Evolutionary conservation across 805 yeast genomes (phyloP).

Genomic region (Jamesozyma gamospora): DNA sequence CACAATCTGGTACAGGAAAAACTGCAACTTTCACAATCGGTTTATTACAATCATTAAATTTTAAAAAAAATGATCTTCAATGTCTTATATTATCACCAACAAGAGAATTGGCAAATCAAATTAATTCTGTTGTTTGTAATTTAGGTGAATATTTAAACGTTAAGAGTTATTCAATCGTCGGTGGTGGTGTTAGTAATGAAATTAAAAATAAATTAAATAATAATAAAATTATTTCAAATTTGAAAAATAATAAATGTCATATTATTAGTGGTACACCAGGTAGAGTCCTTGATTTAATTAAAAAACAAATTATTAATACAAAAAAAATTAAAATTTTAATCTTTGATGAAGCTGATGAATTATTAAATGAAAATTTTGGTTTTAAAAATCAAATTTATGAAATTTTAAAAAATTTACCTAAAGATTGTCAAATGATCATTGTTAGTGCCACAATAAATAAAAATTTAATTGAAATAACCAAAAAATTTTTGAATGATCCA

Average conservation of each 20-base stretch:
- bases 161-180: conserved; percentile 84
- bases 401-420: conserved; percentile 80
- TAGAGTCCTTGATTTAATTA: conserved; percentile 83
- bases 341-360: conserved; percentile 95
- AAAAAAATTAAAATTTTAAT: conserved; percentile 78
- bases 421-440: conserved; percentile 85
- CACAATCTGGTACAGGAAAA: conserved; percentile 98
- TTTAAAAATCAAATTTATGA: conserved; percentile 94
- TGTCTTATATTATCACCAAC: conserved; percentile 92
- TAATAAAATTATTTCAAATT: conserved; percentile 66
- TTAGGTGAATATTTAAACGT: conserved; percentile 84
- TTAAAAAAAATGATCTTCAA: conserved; percentile 64
- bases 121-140: conserved; percentile 76
- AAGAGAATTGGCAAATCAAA: conserved; percentile 90
- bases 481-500: conserved; percentile 90
- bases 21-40: conserved; percentile 98
- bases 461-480: conserved; percentile 84
- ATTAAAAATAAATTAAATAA: conserved; percentile 40
- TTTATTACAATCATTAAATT: conserved; percentile 77
- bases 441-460: conserved; percentile 91
- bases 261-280: conserved; percentile 98
- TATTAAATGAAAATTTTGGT: conserved; percentile 75
- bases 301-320: conserved; percentile 65
- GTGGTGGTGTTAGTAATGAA: conserved; percentile 41
- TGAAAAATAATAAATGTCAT: conserved; percentile 67